Evolutionary conservation across 129 eudicot genomes (phyloP), one percentile per base, ranked within the genome.

Genomic region (Lactuca saligna): DNA sequence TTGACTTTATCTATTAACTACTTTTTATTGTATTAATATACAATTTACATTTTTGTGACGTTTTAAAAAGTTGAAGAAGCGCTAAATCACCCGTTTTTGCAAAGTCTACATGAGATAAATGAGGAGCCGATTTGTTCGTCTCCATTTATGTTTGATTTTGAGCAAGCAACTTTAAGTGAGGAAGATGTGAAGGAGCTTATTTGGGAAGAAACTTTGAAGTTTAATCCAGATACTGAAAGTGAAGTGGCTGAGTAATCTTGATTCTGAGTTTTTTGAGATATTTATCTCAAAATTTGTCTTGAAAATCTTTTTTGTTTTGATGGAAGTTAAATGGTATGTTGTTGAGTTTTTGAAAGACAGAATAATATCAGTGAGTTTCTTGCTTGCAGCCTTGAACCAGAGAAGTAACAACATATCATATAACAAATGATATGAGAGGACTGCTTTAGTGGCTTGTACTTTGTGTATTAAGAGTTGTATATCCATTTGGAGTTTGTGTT

Each of bases 141-240:
- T 17, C 90, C 97, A 3, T 91, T 91, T 66, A 72, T 60, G 17
- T 91, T 91, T 68, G 97, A 88, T 80, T 87, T 91, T 71, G 97
- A 91, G 63, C 92, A 91, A 70, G 65, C 82, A 13, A 65, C 83
- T 56, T 76, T 91, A 68, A 84, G 87, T 49, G 97, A 91, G 77
- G 97, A 91, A 37, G 97, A 88, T 29, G 89, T 91, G 58, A 91
- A 91, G 79, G 96, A 88, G 72, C 90, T 91, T 69, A 85, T 91
- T 33, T 91, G 93, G 96, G 70, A 17, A 64, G 97, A 91, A 75
- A 55, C 93, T 63, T 58, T 91, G 65, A 81, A 80, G 41, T 91
- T 83, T 66, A 85, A 88, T 68, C 93, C 96, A 2, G 97, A 83
- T 78, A 66, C 67, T 66, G 80, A 20, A 35, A 66, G 67, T 66